A percentile compares a stretch with the other conserved stretches of the same genome.
Conservation (phyloP, 768 basidiomycete genomes). For the Hericium erinaceus region DNA sequence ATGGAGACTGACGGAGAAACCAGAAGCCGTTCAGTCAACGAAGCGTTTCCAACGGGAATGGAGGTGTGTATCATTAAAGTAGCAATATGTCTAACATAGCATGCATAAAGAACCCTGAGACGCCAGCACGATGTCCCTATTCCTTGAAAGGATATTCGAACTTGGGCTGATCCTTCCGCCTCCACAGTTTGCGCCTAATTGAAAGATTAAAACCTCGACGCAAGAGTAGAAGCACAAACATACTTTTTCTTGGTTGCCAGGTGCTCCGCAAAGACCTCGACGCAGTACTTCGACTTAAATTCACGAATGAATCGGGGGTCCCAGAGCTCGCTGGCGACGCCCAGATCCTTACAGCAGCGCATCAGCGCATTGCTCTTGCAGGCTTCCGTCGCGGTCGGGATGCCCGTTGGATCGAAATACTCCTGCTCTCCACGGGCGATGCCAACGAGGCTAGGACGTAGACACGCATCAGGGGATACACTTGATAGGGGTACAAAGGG, state of each 20-base stretch:
- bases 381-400: slow-evolving; percentile 89
- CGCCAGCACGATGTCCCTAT: slow-evolving; percentile 9
- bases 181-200: slow-evolving; percentile 82
- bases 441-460: slow-evolving; percentile 58
- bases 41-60: too few relatives aligned
- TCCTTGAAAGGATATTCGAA: slow-evolving; percentile 89
- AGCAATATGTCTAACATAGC: too few relatives aligned
- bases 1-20: too few relatives aligned
- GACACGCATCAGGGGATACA: neutral
- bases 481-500: neutral
- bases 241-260: slow-evolving; percentile 84
- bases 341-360: slow-evolving; percentile 95
- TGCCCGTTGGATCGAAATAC: slow-evolving; percentile 85
- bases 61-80: too few relatives aligned
- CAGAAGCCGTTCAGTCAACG: too few relatives aligned
- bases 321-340: slow-evolving; percentile 95
- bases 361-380: slow-evolving; percentile 96
- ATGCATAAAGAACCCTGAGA: too few relatives aligned
- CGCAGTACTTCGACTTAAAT: slow-evolving; percentile 77
- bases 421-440: slow-evolving; percentile 94
- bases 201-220: neutral
- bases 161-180: slow-evolving; percentile 77
- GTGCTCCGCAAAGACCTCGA: slow-evolving; percentile 84
- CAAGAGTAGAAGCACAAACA: slow-evolving; percentile 21
- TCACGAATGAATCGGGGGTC: slow-evolving; percentile 93